Evolutionary conservation across 2,329 filamentous ascomycete genomes (phyloP), one percentile per base, ranked within the genome.

Genomic region (Diaporthe sp.): DNA sequence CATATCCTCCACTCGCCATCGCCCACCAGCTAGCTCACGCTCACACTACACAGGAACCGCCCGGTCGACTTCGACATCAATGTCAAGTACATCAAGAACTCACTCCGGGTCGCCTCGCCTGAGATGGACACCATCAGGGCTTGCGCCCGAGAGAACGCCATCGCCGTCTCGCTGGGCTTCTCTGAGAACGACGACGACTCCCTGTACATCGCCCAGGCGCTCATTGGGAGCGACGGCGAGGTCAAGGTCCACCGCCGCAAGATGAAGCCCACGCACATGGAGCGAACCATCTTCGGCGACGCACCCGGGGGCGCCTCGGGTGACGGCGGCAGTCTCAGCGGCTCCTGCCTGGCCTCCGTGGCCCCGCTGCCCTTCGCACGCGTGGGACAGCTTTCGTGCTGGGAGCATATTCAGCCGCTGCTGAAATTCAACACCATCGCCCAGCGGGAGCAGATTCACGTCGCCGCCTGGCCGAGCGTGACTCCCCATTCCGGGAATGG

Each of bases 251-350:
- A 85, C 60, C 84, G 87, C 8, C 83, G 86, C 28, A 90, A 90
- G 81, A 82, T 90, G 77, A 90, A 90, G 79, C 85, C 88, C 0
- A 90, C 87, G 0, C 87, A 90, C 72, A 86, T 90, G 83, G 88
- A 90, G 79, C 84, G 87, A 0, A 87, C 86, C 3, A 77, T 89
- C 22, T 90, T 86, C 42, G 88, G 88, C 1, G 88, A 90, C 53
- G 85, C 0, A 80, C 80, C 44, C 0, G 85, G 88, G 1, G 88
- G 90, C 51, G 53, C 25, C 53, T 55, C 53, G 53, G 88, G 61
- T 17, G 61, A 34, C 1, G 88, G 89, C 51, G 85, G 0, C 80
- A 81, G 15, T 25, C 25, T 55, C 15, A 55, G 42, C 0, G 85
- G 82, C 0, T 79, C 83, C 4, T 84, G 82, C 22, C 78, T 89